Percentiles rank a stretch among this genome's conserved stretches.
Evolutionary conservation across 202 grass and related monocot species (phyloP).

Genomic region (Sporobolus alterniflorus): DNA sequence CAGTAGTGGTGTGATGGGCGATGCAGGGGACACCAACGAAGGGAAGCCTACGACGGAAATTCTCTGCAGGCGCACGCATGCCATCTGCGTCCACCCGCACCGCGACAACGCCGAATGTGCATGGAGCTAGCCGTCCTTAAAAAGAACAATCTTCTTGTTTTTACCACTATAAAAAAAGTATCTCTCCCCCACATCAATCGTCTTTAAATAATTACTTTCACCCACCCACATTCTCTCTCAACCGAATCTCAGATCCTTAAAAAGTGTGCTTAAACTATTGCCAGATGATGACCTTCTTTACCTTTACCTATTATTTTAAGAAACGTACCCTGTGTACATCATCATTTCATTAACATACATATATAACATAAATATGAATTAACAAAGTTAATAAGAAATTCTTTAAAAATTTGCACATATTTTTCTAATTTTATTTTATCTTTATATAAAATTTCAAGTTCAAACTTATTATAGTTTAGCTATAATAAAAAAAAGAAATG

Average conservation of each 20-base stretch:
- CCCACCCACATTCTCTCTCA: not conserved
- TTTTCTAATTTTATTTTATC: too few relatives aligned
- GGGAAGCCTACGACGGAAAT: not conserved
- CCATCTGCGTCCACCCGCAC: conserved; percentile 44
- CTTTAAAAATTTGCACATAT: too few relatives aligned
- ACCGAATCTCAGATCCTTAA: not conserved
- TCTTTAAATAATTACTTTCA: not conserved
- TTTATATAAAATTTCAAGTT: too few relatives aligned
- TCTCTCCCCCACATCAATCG: not conserved
- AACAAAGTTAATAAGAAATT: too few relatives aligned
- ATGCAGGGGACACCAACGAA: not conserved
- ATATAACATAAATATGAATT: too few relatives aligned
- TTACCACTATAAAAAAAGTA: not conserved
- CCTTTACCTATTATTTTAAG: too few relatives aligned
- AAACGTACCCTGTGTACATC: too few relatives aligned
- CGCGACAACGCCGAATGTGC: conserved; percentile 36
- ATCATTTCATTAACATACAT: too few relatives aligned
- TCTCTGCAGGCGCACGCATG: conserved; percentile 51
- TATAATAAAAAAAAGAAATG: too few relatives aligned
- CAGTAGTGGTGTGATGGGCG: not conserved
- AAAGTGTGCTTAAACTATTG: not conserved
- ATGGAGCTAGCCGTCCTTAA: not conserved
- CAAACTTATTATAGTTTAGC: too few relatives aligned
- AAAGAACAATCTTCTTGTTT: not conserved
- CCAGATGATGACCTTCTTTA: not conserved